Conservation (phyloP, 768 basidiomycete genomes). For the Xerocomus brunneocitrinus region DNA sequence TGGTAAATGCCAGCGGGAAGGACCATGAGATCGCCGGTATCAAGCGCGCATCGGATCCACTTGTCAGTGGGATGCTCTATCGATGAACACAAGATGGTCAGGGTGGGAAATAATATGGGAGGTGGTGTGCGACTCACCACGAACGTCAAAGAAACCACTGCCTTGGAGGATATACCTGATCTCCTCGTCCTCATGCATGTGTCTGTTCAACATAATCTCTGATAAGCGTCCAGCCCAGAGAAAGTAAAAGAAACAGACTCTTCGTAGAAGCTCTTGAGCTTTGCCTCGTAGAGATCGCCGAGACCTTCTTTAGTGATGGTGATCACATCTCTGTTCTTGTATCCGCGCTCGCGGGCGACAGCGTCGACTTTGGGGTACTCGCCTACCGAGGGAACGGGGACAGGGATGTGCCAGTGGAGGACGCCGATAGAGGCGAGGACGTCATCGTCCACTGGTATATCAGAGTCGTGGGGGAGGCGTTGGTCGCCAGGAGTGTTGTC, state of each 20-base stretch:
- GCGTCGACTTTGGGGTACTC: constrained; percentile 51
- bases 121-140: constrained; percentile 47
- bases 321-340: constrained; percentile 82
- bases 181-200: constrained; percentile 96
- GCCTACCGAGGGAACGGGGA: constrained; percentile 36
- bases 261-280: constrained; percentile 78
- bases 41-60: constrained; percentile 80
- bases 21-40: constrained; percentile 79
- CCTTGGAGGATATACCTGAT: constrained; percentile 85
- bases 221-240: background rate
- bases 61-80: constrained; percentile 61
- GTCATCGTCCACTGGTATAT: constrained; percentile 47
- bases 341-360: constrained; percentile 63
- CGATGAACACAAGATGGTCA: background rate
- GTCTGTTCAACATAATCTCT: constrained; percentile 39
- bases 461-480: constrained; percentile 71
- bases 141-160: constrained; percentile 89
- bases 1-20: constrained; percentile 92
- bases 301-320: constrained; percentile 74
- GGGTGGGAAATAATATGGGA: background rate
- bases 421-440: constrained; percentile 58
- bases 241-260: constrained; percentile 48
- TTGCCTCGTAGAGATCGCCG: constrained; percentile 78
- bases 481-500: constrained; percentile 79
- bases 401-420: constrained; percentile 61